A percentile compares a stretch with the other conserved stretches of the same genome.
Evolutionary conservation across 129 eudicot species (phyloP).

Genomic region (Helianthus annuus): HanXRQr2.0-SUNRISE NC_035449.2:53350405-53350904

Average conservation of each 20-base stretch:
- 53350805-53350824: neutral
- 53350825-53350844: constrained; percentile 18
- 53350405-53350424: too few relatives aligned
- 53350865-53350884: neutral
- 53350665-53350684: constrained; percentile 24
- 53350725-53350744: constrained; percentile 27
- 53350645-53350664: constrained; percentile 23
- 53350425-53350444: too few relatives aligned
- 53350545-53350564: constrained; percentile 25
- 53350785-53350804: constrained; percentile 14
- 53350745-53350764: constrained; percentile 31
- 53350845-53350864: neutral
- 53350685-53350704: constrained; percentile 18
- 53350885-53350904: constrained; percentile 22
- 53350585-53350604: constrained; percentile 17
- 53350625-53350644: constrained; percentile 20
- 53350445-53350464: too few relatives aligned
- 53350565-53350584: constrained; percentile 12
- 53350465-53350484: too few relatives aligned
- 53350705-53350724: constrained; percentile 18
- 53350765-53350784: constrained; percentile 32
- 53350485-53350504: too few relatives aligned
- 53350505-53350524: constrained; percentile 8
- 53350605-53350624: constrained; percentile 21
- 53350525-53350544: constrained; percentile 15